Percentiles rank a stretch among this genome's conserved stretches.
Conservation (phyloP, 148 eudicot genomes). For the Polygonum maritimum region DNA sequence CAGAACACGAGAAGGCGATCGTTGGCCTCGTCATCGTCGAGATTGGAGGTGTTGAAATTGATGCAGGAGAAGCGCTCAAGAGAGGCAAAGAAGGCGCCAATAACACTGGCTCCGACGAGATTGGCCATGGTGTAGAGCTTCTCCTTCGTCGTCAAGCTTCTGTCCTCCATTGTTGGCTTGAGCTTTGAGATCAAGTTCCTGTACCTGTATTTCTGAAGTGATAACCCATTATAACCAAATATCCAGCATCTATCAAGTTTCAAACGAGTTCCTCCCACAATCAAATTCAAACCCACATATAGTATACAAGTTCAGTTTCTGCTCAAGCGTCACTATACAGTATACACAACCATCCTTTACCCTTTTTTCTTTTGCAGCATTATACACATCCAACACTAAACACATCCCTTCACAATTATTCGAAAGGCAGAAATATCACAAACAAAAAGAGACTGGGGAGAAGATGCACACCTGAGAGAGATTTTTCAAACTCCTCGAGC, state of each 20-base stretch:
- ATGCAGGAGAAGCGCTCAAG: slow-evolving; percentile 66
- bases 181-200: neutral
- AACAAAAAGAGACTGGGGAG: neutral
- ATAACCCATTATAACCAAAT: too few relatives aligned
- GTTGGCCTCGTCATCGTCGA: slow-evolving; percentile 45
- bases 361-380: neutral
- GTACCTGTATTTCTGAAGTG: too few relatives aligned
- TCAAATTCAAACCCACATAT: neutral
- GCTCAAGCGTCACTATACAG: neutral
- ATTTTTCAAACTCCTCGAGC: slow-evolving; percentile 53
- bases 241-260: neutral
- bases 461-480: slow-evolving; percentile 43
- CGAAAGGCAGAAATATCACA: too few relatives aligned
- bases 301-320: neutral
- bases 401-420: too few relatives aligned
- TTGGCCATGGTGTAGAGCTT: slow-evolving; percentile 48
- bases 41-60: slow-evolving; percentile 45
- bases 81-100: slow-evolving; percentile 69
- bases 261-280: neutral
- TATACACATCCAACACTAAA: too few relatives aligned
- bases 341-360: neutral
- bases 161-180: slow-evolving; percentile 31
- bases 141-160: slow-evolving; percentile 24
- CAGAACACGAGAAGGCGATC: slow-evolving; percentile 65
- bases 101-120: slow-evolving; percentile 54